Evolutionary conservation across 495 filamentous ascomycete genomes (phyloP).

Genomic region (Trichoderma asperelloides): DNA sequence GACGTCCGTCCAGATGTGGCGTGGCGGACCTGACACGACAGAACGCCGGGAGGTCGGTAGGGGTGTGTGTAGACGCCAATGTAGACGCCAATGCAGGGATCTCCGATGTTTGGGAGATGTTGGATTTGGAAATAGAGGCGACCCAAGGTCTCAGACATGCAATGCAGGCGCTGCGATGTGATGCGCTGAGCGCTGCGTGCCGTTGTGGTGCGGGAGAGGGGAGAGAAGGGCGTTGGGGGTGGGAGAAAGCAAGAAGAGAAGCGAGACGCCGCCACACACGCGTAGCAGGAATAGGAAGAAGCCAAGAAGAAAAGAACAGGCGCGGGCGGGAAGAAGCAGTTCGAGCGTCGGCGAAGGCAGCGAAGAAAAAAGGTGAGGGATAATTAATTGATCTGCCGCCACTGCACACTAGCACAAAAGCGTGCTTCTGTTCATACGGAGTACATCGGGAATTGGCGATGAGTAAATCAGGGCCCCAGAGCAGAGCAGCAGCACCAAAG

Average conservation of each 20-base stretch:
- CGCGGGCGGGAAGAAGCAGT: neutral
- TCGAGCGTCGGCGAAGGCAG: neutral
- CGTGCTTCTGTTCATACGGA: neutral
- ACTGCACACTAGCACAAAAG: conserved; percentile 5
- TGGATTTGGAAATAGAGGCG: neutral
- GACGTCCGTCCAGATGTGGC: conserved; percentile 6
- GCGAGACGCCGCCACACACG: neutral
- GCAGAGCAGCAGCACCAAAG: neutral
- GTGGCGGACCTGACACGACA: conserved; percentile 8
- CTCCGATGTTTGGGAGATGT: neutral
- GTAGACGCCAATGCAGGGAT: conserved; percentile 3
- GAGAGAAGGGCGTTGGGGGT: neutral
- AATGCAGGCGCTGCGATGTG: neutral
- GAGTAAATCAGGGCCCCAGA: neutral
- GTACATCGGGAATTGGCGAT: neutral
- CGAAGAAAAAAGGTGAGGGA: neutral
- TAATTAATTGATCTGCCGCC: conserved; percentile 5
- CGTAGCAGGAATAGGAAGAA: neutral
- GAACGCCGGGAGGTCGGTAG: conserved; percentile 6
- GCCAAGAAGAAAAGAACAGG: neutral
- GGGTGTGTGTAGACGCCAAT: neutral
- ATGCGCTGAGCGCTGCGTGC: neutral
- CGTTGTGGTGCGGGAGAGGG: neutral
- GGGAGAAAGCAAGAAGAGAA: neutral
- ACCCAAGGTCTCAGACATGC: neutral